phyloP scores from a whole-genome alignment of 192 early-diverging fungal species.

The Funneliformis mosseae region DNA sequence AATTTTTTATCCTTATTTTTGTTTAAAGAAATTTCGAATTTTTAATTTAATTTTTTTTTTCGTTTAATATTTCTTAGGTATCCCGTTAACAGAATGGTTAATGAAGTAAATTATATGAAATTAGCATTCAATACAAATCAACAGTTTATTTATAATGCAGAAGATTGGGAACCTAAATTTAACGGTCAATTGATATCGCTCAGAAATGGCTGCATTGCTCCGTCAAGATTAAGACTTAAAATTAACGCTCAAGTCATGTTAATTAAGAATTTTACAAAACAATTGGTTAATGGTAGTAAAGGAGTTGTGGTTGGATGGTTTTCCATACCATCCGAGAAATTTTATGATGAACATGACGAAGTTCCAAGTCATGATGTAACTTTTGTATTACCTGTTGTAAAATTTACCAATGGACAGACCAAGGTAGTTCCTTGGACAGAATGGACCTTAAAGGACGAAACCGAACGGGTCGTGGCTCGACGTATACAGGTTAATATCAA shows the following conservation, averaged over 20 bases:
- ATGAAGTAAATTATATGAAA: conserved; percentile 61
- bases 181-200: conserved; percentile 29
- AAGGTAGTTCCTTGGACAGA: not conserved
- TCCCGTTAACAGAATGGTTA: conserved; percentile 58
- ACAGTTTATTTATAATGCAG: conserved; percentile 45
- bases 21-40: not conserved
- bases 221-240: conserved; percentile 66
- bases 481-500: not conserved
- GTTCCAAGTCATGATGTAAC: not conserved
- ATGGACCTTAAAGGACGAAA: not conserved
- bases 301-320: conserved; percentile 61
- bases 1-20: too few species aligned
- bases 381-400: conserved; percentile 36
- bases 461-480: not conserved
- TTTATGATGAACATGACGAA: conserved; percentile 33
- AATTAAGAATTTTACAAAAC: conserved; percentile 66
- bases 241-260: conserved; percentile 85
- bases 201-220: conserved; percentile 59
- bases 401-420: conserved; percentile 2
- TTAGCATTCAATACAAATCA: conserved; percentile 57
- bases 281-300: conserved; percentile 78
- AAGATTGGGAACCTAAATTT: conserved; percentile 42
- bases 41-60: not conserved
- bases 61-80: conserved; percentile 7
- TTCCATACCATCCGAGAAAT: conserved; percentile 1